A percentile compares a stretch with the other conserved stretches of the same genome.
Conservation (phyloP, 2,329 filamentous ascomycete genomes). For the Botrytis byssoidea region DNA sequence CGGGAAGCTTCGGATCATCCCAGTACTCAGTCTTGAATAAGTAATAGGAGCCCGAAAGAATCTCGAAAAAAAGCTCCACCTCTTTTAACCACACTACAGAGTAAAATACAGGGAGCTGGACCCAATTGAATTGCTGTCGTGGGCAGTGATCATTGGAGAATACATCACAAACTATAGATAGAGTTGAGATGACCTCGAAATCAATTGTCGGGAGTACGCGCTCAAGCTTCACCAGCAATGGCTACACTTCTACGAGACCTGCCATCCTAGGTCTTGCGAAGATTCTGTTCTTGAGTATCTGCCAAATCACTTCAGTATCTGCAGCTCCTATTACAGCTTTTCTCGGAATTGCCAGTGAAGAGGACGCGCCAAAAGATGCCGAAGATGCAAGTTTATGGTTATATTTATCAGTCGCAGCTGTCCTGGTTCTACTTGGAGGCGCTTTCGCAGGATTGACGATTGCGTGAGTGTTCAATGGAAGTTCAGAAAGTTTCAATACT, state of each 20-base stretch:
- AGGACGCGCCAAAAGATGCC: slow-evolving; percentile 49
- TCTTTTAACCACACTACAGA: neutral
- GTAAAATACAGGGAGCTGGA: slow-evolving; percentile 7
- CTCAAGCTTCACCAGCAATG: slow-evolving; percentile 29
- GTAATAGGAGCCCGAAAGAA: neutral
- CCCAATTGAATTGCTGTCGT: slow-evolving; percentile 20
- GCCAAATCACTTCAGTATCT: slow-evolving; percentile 39
- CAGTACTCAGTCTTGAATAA: neutral
- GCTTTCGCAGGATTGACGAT: slow-evolving; percentile 94
- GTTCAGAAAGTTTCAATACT: slow-evolving; percentile 8
- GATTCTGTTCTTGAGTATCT: slow-evolving; percentile 50
- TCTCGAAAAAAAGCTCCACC: slow-evolving; percentile 4
- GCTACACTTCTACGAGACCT: slow-evolving; percentile 47
- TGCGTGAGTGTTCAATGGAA: slow-evolving; percentile 55
- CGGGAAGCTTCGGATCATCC: neutral
- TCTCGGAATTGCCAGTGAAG: slow-evolving; percentile 47
- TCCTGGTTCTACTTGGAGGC: slow-evolving; percentile 82
- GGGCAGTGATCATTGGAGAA: slow-evolving; percentile 18
- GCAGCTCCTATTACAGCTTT: slow-evolving; percentile 40
- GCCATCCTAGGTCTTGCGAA: slow-evolving; percentile 53
- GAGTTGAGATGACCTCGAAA: slow-evolving; percentile 31
- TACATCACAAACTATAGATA: slow-evolving; percentile 3
- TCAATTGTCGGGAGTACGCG: slow-evolving; percentile 23
- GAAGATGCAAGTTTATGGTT: slow-evolving; percentile 72
- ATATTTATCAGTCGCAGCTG: slow-evolving; percentile 74